phyloP scores from a whole-genome alignment of 805 yeast genomes.

The Barnettozyma pratensis region DNA sequence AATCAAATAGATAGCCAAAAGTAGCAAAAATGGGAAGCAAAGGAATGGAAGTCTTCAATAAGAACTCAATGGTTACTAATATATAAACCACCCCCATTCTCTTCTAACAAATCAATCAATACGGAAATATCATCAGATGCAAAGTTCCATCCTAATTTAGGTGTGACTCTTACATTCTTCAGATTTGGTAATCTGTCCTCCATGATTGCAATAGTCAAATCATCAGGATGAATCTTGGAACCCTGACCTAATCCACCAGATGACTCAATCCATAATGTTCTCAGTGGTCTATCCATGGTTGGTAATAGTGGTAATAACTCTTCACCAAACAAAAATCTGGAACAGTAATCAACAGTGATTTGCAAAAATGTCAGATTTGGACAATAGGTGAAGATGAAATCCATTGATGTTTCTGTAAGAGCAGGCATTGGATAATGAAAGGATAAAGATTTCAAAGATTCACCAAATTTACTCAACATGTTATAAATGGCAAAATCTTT shows the following conservation, averaged over 20 bases:
- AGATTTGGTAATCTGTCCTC: conserved; percentile 73
- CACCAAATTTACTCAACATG: conserved; percentile 61
- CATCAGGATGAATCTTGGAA: conserved; percentile 80
- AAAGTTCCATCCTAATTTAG: conserved; percentile 83
- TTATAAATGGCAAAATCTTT: conserved; percentile 59
- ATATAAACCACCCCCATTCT: conserved; percentile 72
- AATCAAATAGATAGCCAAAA: no score
- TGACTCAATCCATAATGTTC: conserved; percentile 65
- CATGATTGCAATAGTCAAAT: conserved; percentile 75
- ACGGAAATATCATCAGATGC: conserved; percentile 55
- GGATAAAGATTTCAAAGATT: conserved; percentile 52
- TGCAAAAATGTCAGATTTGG: conserved; percentile 62
- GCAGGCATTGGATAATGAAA: conserved; percentile 89
- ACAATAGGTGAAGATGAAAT: conserved; percentile 67
- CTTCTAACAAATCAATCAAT: conserved; percentile 65
- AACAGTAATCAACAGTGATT: conserved; percentile 74
- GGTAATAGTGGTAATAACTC: conserved; percentile 30
- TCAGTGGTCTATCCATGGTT: conserved; percentile 42
- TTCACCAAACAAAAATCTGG: conserved; percentile 45
- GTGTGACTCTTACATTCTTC: conserved; percentile 59
- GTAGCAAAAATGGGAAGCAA: no score
- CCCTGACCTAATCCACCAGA: conserved; percentile 86
- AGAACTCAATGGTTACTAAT: conserved; percentile 32
- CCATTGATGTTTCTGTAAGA: conserved; percentile 62
- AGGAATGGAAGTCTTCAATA: no score